A percentile compares a stretch with the other conserved stretches of the same genome.
These are phyloP conservation scores for Umbelopsis sp. DNA, from an alignment of 371 early-diverging fungal genomes.

Conservation along the genomic window DNA sequence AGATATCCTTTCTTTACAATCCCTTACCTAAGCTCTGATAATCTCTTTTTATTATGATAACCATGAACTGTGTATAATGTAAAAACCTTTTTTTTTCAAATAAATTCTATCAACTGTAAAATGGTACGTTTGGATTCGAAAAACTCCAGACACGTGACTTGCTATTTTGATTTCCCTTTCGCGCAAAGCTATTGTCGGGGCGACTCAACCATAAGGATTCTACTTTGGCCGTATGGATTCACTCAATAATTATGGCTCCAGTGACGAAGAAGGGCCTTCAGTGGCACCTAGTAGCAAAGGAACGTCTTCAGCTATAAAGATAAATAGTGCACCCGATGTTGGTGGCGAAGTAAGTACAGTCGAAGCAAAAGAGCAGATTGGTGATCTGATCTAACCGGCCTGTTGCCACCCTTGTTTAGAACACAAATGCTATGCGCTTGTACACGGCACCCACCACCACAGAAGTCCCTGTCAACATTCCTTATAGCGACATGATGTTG, in stretches of 20 bases:
- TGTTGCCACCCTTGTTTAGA: constrained; percentile 24
- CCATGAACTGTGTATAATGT: background rate
- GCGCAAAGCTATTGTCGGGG: background rate
- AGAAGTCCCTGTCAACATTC: constrained; percentile 76
- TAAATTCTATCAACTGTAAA: background rate
- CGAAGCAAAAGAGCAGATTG: background rate
- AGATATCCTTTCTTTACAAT: background rate
- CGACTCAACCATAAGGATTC: background rate
- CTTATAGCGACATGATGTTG: constrained; percentile 72
- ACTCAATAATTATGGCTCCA: constrained; percentile 55
- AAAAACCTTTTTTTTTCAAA: background rate
- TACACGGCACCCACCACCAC: constrained; percentile 69
- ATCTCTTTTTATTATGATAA: no score
- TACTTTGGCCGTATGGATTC: constrained; percentile 3
- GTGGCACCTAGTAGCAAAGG: constrained; percentile 24
- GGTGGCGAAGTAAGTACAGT: constrained; percentile 64
- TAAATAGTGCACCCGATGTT: constrained; percentile 78
- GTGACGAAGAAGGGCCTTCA: constrained; percentile 51
- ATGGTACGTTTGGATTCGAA: background rate
- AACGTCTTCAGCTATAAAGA: constrained; percentile 21
- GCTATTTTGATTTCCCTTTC: constrained; percentile 13
- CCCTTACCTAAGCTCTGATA: background rate
- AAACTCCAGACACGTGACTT: background rate
- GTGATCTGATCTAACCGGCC: background rate
- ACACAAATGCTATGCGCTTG: constrained; percentile 35